Conservation (phyloP, 1,284 basidiomycete genomes). For the Ustilago xerochloae region DNA sequence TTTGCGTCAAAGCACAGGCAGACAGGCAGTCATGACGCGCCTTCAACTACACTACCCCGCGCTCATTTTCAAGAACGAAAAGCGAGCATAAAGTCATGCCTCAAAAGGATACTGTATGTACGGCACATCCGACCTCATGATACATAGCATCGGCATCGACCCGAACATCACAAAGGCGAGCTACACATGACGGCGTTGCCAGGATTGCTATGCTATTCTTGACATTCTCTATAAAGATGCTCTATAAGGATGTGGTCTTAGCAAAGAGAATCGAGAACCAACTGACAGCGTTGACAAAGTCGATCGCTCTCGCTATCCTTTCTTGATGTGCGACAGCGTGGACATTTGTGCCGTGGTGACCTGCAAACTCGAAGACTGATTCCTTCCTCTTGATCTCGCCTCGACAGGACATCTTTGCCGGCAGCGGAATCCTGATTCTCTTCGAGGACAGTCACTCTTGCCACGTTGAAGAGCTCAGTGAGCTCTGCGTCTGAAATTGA, state of each 20-base stretch:
- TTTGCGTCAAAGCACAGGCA: background rate
- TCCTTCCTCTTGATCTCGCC: background rate
- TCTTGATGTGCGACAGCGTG: conserved; percentile 53
- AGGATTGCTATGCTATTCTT: background rate
- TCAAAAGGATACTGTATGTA: too few species aligned
- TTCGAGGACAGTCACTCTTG: conserved; percentile 40
- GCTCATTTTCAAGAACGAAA: background rate
- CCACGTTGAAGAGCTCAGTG: conserved; percentile 53
- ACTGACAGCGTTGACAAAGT: conserved; percentile 36
- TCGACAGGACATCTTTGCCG: background rate
- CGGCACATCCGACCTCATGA: too few species aligned
- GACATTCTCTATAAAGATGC: too few species aligned
- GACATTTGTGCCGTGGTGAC: conserved; percentile 51
- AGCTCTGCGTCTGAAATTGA: conserved; percentile 23
- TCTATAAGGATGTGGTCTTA: background rate
- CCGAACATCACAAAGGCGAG: too few species aligned
- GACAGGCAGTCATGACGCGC: background rate
- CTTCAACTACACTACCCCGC: background rate
- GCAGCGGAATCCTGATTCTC: background rate
- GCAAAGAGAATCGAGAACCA: conserved; percentile 19
- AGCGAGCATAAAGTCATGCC: background rate
- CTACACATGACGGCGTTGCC: too few species aligned
- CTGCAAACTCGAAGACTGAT: conserved; percentile 36
- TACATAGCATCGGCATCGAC: too few species aligned
- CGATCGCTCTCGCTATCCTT: conserved; percentile 27